Evolutionary conservation across 352 stramenopile species (phyloP).

Genomic region (Peronosclerospora sorghi): DNA sequence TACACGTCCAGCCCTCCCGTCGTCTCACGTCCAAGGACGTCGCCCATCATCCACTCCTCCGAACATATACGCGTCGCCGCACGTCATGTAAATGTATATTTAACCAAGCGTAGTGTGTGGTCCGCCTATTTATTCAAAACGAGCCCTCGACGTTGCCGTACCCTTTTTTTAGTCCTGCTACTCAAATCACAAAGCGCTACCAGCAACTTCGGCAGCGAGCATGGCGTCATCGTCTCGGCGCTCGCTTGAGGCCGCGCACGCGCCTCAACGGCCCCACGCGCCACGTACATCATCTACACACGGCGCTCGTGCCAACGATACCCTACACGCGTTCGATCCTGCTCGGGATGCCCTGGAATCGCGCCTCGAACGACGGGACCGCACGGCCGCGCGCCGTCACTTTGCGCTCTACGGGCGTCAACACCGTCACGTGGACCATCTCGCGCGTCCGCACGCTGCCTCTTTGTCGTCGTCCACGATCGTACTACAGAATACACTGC

Average conservation of each 20-base stretch:
- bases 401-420: slow-evolving; percentile 47
- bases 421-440: slow-evolving; percentile 25
- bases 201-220: neutral
- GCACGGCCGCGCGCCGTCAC: slow-evolving; percentile 19
- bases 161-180: no score
- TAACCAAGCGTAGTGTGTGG: no score
- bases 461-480: neutral
- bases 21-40: slow-evolving; percentile 28
- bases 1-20: slow-evolving; percentile 33
- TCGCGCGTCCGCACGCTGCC: slow-evolving; percentile 6
- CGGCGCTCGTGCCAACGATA: neutral
- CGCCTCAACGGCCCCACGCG: neutral
- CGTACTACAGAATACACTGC: slow-evolving; percentile 33
- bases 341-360: slow-evolving; percentile 3
- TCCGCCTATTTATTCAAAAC: no score
- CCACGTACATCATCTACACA: slow-evolving; percentile 1
- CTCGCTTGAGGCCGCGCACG: neutral
- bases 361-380: slow-evolving; percentile 14
- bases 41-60: no score
- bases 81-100: no score
- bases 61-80: no score
- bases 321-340: neutral
- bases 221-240: slow-evolving; percentile 3
- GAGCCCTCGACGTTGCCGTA: no score
- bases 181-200: no score